phyloP scores from a whole-genome alignment of 257 asterid genomes.

The Capsicum chinense region DNA sequence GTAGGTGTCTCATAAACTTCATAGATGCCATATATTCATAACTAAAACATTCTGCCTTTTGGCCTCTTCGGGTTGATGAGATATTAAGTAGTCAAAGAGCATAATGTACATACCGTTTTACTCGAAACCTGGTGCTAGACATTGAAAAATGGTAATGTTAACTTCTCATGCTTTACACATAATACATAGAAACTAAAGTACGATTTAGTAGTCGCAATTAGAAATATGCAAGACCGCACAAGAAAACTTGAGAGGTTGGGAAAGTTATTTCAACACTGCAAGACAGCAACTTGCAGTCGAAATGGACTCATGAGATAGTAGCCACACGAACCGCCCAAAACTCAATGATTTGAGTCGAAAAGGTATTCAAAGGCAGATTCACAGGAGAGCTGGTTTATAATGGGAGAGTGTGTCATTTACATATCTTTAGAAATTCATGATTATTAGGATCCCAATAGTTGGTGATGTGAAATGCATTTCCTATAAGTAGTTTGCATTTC shows the following conservation, averaged over 20 bases:
- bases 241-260: not conserved
- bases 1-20: slow-evolving; percentile 23
- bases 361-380: not conserved
- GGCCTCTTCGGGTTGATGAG: not conserved
- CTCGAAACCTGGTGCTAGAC: not conserved
- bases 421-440: not conserved
- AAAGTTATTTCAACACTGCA: slow-evolving; percentile 7
- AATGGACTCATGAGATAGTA: not conserved
- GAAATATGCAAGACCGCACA: slow-evolving; percentile 18
- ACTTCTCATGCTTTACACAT: slow-evolving; percentile 16
- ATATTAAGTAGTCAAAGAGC: slow-evolving; percentile 2
- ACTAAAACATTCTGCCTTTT: slow-evolving; percentile 2
- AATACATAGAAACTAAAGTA: not conserved
- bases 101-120: not conserved
- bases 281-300: not conserved
- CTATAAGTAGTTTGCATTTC: slow-evolving; percentile 4
- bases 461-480: slow-evolving; percentile 1
- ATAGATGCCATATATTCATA: not conserved
- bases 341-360: not conserved
- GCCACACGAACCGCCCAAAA: slow-evolving; percentile 5
- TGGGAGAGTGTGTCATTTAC: not conserved
- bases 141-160: not conserved
- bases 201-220: not conserved
- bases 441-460: not conserved
- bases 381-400: not conserved